A percentile compares a stretch with the other conserved stretches of the same genome.
phyloP scores from a whole-genome alignment of 331 rosid genomes.

The Dryas integrifolia region DNA sequence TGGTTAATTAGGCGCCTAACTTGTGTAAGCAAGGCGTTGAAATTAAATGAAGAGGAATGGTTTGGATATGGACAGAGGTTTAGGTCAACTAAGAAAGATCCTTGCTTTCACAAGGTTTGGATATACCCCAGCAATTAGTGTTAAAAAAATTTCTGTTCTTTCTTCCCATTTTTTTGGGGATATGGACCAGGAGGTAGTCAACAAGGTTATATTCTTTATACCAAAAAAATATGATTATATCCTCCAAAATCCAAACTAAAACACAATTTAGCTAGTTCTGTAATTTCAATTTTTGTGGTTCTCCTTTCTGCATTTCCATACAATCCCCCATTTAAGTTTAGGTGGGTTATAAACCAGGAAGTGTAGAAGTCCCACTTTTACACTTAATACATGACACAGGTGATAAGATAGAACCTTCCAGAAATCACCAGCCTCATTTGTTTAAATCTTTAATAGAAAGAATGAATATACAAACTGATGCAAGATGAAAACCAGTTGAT shows the following conservation, averaged over 20 bases:
- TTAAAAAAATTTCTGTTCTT: background rate
- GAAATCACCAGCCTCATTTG: background rate
- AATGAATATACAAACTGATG: background rate
- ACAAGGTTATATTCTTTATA: too few species aligned
- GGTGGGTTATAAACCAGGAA: too few species aligned
- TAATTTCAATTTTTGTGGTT: background rate
- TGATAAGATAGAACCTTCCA: background rate
- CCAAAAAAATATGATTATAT: too few species aligned
- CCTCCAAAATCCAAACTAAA: too few species aligned
- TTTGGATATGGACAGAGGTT: background rate
- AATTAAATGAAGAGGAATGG: background rate
- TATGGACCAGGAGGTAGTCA: too few species aligned
- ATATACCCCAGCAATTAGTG: background rate
- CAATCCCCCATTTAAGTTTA: too few species aligned
- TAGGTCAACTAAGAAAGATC: conserved; percentile 15
- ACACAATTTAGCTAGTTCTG: too few species aligned
- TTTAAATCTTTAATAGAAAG: background rate
- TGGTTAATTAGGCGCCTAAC: conserved; percentile 5
- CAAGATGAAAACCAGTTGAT: background rate
- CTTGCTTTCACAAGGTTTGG: background rate
- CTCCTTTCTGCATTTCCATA: background rate
- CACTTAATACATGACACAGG: too few species aligned
- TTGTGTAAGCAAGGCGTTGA: background rate
- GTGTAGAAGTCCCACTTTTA: too few species aligned
- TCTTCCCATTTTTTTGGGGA: background rate